Conservation (phyloP, 495 filamentous ascomycete species). For the Lentithecium fluviatile region DNA sequence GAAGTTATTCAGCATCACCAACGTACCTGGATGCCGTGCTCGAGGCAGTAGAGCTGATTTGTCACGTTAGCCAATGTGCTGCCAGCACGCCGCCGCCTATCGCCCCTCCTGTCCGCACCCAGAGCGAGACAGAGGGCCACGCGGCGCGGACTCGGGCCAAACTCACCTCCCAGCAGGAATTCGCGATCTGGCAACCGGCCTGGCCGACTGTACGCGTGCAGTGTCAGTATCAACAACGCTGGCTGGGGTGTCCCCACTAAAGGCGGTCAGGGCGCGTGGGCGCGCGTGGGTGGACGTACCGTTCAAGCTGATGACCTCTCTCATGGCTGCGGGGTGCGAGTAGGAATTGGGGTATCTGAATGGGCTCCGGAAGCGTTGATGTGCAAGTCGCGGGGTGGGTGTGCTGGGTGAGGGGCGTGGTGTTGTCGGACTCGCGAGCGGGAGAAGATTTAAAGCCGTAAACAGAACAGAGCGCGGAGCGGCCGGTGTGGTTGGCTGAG, state of each 20-base stretch:
- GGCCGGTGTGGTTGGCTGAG: background rate
- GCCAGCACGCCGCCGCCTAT: constrained; percentile 16
- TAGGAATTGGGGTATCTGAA: constrained; percentile 26
- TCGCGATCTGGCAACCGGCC: constrained; percentile 99
- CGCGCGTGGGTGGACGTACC: constrained; percentile 59
- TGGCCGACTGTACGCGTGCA: constrained; percentile 77
- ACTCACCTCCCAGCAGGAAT: constrained; percentile 99
- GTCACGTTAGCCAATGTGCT: constrained; percentile 18
- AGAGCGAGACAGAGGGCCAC: background rate
- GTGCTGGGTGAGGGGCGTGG: constrained; percentile 28
- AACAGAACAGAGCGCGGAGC: background rate
- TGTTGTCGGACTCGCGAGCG: constrained; percentile 18
- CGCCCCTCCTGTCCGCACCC: constrained; percentile 21
- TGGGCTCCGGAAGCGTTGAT: background rate
- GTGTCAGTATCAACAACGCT: constrained; percentile 34
- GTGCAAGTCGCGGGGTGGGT: constrained; percentile 29
- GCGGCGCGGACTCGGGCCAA: background rate
- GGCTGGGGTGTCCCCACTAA: constrained; percentile 7
- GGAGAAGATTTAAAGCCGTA: background rate
- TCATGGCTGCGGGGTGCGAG: constrained; percentile 58
- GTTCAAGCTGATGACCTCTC: constrained; percentile 99
- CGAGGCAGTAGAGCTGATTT: constrained; percentile 92
- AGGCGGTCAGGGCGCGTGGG: constrained; percentile 42
- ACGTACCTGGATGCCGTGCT: constrained; percentile 97
- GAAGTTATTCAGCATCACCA: constrained; percentile 21